Evolutionary conservation across 257 asterid genomes (phyloP), one percentile per base, ranked within the genome.

Genomic region (Solanum bukasovii): DNA sequence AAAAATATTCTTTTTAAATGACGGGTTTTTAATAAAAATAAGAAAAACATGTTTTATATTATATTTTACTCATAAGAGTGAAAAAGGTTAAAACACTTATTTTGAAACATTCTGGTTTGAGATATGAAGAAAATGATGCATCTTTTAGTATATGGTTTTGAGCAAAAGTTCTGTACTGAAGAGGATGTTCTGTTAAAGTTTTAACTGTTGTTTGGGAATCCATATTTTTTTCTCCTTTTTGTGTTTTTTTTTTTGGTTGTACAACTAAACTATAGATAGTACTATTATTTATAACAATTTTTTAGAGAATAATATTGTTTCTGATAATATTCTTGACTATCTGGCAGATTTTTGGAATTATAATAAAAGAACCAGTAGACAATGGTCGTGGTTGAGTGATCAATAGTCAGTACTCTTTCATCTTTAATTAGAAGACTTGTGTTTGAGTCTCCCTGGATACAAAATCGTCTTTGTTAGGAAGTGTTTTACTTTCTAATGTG

Each of bases 41-140:
- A 29, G 31, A 29, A 29, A 29, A 29, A 29, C 31, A 29, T 29
- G 31, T 29, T 29, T 29, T 29, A 29, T 29, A 29, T 29, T 29
- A 29, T 29, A 29, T 29, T 29, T 29, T 29, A 29, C 31, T 29
- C 31, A 29, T 29, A 29, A 29, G 31, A 29, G 31, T 29, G 31
- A 29, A 29, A 29, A 29, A 29, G 31, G 31, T 29, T 29, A 29
- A 29, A 29, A 29, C 31, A 29, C 31, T 29, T 29, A 29, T 29
- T 29, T 29, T 29, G 31, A 29, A 29, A 29, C 31, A 29, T 88
- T 74, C 89, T 70, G 93, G 79, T 59, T 90, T 91, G 84, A 93
- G 88, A 86, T 93, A 92, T 13, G 98, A 83, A 34, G 96, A 90
- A 88, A 94, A 95, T 9, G 98, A 94, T 5, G 89, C 86, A 87